A percentile compares a stretch with the other conserved stretches of the same genome.
These are phyloP conservation scores for Cryptosporidium sp. DNA, from an alignment of 169 alveolate genomes.

Conservation along the genomic window DNA sequence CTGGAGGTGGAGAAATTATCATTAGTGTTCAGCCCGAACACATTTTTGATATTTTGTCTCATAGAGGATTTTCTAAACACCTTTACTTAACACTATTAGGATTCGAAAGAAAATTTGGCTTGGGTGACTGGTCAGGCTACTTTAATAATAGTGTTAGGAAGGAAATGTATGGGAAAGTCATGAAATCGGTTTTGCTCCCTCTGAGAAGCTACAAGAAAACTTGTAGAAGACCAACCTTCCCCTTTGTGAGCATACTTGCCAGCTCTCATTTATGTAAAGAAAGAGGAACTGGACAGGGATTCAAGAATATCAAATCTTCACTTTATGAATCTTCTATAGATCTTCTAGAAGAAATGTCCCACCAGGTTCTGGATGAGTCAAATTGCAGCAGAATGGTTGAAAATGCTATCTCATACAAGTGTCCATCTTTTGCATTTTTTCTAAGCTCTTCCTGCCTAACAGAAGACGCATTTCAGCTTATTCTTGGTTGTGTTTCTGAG, in stretches of 20 bases:
- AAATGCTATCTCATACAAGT: background rate
- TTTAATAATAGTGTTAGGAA: background rate
- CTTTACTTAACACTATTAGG: background rate
- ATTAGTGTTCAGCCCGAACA: conserved; percentile 33
- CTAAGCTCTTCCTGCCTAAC: conserved; percentile 1
- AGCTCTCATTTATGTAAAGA: conserved; percentile 10
- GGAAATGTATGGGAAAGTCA: background rate
- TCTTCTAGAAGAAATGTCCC: conserved; percentile 1
- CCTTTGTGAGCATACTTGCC: background rate
- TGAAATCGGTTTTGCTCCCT: background rate
- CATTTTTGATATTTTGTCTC: conserved; percentile 31
- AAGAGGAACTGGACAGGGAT: background rate
- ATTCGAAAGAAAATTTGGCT: background rate
- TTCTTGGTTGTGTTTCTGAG: background rate
- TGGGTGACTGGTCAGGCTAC: conserved; percentile 47
- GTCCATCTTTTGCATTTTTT: conserved; percentile 39
- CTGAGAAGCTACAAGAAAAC: background rate
- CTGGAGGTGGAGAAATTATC: conserved; percentile 58
- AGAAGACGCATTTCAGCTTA: background rate
- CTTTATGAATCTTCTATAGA: conserved; percentile 1
- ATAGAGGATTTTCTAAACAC: background rate
- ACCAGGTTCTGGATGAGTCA: background rate
- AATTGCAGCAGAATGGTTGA: background rate
- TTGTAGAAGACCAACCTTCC: conserved; percentile 9
- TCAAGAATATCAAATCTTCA: background rate